Evolutionary conservation across 305 asterid species (phyloP).

Genomic region (Solanum aculeatissimum): DNA sequence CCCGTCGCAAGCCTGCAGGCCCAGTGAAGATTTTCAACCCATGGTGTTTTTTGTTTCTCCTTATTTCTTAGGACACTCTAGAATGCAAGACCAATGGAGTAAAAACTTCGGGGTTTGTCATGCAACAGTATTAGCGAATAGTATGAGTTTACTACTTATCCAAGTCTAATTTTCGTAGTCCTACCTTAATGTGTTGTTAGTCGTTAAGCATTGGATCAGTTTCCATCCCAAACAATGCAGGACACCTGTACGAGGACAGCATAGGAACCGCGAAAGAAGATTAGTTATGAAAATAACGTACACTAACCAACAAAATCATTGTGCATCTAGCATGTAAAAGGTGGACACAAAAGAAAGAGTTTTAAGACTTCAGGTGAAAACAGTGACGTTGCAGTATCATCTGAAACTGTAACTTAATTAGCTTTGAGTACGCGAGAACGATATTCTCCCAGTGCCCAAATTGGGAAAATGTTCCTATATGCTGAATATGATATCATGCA

Average conservation of each 20-base stretch:
- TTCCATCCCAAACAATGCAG: neutral
- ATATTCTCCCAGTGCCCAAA: slow-evolving; percentile 20
- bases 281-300: neutral
- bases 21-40: too few species aligned
- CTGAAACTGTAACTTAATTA: neutral
- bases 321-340: neutral
- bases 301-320: neutral
- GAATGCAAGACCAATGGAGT: neutral
- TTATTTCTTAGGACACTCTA: neutral
- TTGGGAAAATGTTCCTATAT: slow-evolving; percentile 10
- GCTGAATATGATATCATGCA: slow-evolving; percentile 20
- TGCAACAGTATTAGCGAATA: neutral
- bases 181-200: neutral
- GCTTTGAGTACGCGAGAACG: neutral
- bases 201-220: neutral
- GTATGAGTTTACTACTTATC: neutral
- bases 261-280: neutral
- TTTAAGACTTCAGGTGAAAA: neutral
- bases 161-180: neutral
- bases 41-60: too few species aligned
- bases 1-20: neutral
- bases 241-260: neutral
- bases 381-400: neutral
- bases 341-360: neutral
- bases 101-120: neutral